Evolutionary conservation across 192 early-diverging fungal genomes (phyloP).

Genomic region (Phlyctochytrium planicorne): DNA sequence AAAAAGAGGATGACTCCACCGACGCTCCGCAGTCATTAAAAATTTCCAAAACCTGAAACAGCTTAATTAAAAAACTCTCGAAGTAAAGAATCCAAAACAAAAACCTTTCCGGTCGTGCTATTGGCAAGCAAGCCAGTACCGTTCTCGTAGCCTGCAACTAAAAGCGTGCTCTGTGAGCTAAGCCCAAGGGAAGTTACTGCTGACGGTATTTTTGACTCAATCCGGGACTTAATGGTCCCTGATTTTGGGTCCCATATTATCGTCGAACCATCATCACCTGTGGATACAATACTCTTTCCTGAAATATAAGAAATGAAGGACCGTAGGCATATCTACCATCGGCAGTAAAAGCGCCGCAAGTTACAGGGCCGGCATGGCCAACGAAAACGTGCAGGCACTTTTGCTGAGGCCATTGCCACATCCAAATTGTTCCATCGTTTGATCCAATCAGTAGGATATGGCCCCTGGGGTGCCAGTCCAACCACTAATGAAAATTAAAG

Average conservation of each 20-base stretch:
- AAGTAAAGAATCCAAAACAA: too few species aligned
- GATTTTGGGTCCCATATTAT: slow-evolving; percentile 95
- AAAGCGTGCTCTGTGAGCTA: too few species aligned
- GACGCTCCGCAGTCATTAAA: too few species aligned
- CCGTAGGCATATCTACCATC: slow-evolving; percentile 56
- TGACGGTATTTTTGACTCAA: too few species aligned
- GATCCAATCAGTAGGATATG: slow-evolving; percentile 86
- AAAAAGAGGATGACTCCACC: too few species aligned
- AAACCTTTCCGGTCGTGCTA: too few species aligned
- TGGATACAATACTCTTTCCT: slow-evolving; percentile 76
- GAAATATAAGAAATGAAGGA: background rate
- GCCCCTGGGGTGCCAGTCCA: slow-evolving; percentile 96
- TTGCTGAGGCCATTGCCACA: slow-evolving; percentile 91
- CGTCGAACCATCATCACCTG: slow-evolving; percentile 77
- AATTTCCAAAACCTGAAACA: too few species aligned
- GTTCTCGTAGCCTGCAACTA: too few species aligned
- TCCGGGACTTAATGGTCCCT: too few species aligned
- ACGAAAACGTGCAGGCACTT: slow-evolving; percentile 93
- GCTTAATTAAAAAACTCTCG: too few species aligned
- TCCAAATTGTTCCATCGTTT: slow-evolving; percentile 89
- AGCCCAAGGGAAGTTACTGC: too few species aligned
- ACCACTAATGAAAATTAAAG: slow-evolving; percentile 63
- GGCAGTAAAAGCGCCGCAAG: slow-evolving; percentile 85
- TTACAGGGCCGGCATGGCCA: slow-evolving; percentile 81
- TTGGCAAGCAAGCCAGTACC: too few species aligned